Percentiles rank a stretch among this genome's conserved stretches.
These are phyloP conservation scores for Cyathus striatus DNA, from an alignment of 768 basidiomycete species.

Conservation along the genomic window DNA sequence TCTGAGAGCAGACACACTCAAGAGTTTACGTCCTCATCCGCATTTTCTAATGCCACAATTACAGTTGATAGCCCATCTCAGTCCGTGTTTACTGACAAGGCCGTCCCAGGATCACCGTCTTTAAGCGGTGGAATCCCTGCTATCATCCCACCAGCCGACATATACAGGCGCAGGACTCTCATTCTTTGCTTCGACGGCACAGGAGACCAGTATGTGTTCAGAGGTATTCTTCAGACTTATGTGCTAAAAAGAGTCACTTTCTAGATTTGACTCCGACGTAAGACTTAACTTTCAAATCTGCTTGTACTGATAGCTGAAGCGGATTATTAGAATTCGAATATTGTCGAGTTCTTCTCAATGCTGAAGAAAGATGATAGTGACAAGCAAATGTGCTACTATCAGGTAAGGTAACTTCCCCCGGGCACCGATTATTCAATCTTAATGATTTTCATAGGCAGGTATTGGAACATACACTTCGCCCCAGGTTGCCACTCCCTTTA, in stretches of 20 bases:
- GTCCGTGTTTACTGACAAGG: too few relatives aligned
- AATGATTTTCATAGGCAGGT: constrained; percentile 29
- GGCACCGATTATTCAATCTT: background rate
- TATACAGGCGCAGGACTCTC: constrained; percentile 29
- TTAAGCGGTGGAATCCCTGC: constrained; percentile 12
- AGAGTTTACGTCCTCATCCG: too few relatives aligned
- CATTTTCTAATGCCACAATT: too few relatives aligned
- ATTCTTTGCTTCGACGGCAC: constrained; percentile 57
- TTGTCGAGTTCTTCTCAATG: constrained; percentile 44
- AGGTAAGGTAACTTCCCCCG: constrained; percentile 21
- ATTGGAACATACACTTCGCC: constrained; percentile 47
- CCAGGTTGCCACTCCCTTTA: constrained; percentile 27
- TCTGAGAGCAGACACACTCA: too few relatives aligned
- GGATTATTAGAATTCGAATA: constrained; percentile 46
- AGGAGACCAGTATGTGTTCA: constrained; percentile 37
- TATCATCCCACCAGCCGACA: constrained; percentile 38
- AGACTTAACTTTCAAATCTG: too few relatives aligned
- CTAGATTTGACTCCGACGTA: background rate
- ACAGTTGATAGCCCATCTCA: too few relatives aligned
- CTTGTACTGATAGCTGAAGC: background rate
- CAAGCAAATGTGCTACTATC: constrained; percentile 57
- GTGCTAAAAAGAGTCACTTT: background rate
- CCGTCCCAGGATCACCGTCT: too few relatives aligned
- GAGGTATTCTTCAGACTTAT: background rate
- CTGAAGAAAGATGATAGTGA: constrained; percentile 46